These are phyloP conservation scores for Boletus rubroflammeus DNA, from an alignment of 768 basidiomycete genomes.

Conservation along the genomic window DNA sequence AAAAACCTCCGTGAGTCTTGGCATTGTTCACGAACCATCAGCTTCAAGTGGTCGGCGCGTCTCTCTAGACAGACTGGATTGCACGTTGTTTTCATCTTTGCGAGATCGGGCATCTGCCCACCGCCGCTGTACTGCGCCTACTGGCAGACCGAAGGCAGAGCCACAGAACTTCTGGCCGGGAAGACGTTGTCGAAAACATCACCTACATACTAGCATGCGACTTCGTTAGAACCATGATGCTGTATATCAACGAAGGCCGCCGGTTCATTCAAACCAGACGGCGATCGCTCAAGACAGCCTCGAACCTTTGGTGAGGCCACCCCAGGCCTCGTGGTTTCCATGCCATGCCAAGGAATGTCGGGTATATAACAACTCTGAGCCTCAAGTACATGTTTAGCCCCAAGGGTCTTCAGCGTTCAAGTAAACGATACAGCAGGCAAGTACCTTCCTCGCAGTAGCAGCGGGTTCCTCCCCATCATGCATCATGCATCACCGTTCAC, in stretches of 20 bases:
- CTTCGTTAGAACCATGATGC: neutral
- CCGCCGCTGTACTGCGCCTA: neutral
- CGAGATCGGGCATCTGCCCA: neutral
- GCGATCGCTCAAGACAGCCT: neutral
- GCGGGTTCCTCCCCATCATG: neutral
- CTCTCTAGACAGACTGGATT: neutral
- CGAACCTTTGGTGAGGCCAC: neutral
- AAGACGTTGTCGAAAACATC: neutral
- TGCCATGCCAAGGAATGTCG: neutral
- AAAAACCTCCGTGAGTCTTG: too few species aligned
- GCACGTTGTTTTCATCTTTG: neutral
- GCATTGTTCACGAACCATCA: too few species aligned
- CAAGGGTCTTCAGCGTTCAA: neutral
- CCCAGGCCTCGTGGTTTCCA: slow-evolving; percentile 8
- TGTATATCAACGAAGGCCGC: neutral
- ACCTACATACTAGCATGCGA: neutral
- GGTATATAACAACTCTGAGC: slow-evolving; percentile 1
- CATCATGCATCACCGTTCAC: neutral
- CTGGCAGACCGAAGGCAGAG: neutral
- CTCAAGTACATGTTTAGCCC: neutral
- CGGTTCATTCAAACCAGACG: neutral
- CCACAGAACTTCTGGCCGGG: neutral
- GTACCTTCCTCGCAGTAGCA: neutral
- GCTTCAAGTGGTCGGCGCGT: neutral
- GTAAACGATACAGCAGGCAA: neutral